A percentile compares a stretch with the other conserved stretches of the same genome.
These are phyloP conservation scores for Candida maesae DNA, from an alignment of 805 yeast genomes.

Conservation along the genomic window DNA sequence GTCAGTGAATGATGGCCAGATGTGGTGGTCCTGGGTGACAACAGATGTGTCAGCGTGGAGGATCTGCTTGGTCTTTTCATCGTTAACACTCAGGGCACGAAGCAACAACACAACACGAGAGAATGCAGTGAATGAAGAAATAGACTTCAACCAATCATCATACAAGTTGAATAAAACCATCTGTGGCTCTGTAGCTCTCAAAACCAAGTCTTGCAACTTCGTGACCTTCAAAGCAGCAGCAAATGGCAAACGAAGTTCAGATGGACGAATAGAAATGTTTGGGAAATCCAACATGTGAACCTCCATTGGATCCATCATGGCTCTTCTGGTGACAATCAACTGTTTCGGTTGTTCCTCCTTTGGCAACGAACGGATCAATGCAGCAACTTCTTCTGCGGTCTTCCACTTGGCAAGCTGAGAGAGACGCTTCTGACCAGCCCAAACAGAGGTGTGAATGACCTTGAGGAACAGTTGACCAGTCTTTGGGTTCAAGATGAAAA, in stretches of 20 bases:
- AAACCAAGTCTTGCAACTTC: conserved; percentile 70
- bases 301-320: conserved; percentile 90
- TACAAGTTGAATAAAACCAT: conserved; percentile 88
- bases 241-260: conserved; percentile 88
- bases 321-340: conserved; percentile 83
- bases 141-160: conserved; percentile 87
- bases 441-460: conserved; percentile 88
- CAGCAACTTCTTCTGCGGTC: conserved; percentile 96
- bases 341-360: conserved; percentile 94
- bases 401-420: conserved; percentile 97
- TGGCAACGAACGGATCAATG: conserved; percentile 82
- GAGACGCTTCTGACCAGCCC: conserved; percentile 95
- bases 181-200: conserved; percentile 87
- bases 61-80: conserved; percentile 71
- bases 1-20: conserved; percentile 89
- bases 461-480: conserved; percentile 88
- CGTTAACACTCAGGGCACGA: conserved; percentile 75
- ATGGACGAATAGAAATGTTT: conserved; percentile 80
- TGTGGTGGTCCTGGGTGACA: conserved; percentile 68
- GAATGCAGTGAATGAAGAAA: conserved; percentile 91
- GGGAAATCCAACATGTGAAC: conserved; percentile 98
- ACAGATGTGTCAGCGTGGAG: conserved; percentile 72
- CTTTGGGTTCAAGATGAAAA: conserved; percentile 84
- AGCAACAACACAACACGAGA: conserved; percentile 80
- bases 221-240: conserved; percentile 80